Percentiles rank a stretch among this genome's conserved stretches.
phyloP scores from a whole-genome alignment of 495 filamentous ascomycete species.

The Massariosphaeria phaeospora region DNA sequence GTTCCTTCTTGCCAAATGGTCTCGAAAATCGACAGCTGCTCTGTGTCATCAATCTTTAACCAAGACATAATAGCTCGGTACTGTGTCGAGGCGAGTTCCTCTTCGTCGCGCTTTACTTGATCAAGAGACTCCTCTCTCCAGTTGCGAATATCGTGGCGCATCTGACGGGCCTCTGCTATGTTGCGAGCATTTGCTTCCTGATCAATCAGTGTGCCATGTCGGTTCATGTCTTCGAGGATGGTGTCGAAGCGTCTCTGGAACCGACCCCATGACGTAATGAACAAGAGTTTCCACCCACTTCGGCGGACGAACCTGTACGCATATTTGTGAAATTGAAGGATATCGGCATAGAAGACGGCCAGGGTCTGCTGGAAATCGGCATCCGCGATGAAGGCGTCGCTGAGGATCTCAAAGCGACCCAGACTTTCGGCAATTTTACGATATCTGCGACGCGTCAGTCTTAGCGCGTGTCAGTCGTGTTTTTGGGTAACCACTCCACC shows the following conservation, averaged over 20 bases:
- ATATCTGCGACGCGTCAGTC: no score
- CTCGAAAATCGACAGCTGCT: slow-evolving; percentile 11
- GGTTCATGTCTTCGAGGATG: slow-evolving; percentile 14
- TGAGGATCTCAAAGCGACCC: slow-evolving; percentile 17
- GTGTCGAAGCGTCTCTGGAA: slow-evolving; percentile 12
- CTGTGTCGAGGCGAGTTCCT: neutral
- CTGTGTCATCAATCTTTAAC: slow-evolving; percentile 11
- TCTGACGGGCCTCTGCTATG: slow-evolving; percentile 7
- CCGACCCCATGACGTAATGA: slow-evolving; percentile 11
- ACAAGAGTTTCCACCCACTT: slow-evolving; percentile 13
- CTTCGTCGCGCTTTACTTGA: slow-evolving; percentile 3
- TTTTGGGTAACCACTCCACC: no score
- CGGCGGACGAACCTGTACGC: slow-evolving; percentile 22
- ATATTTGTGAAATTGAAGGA: slow-evolving; percentile 20
- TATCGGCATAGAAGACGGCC: slow-evolving; percentile 23
- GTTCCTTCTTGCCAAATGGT: neutral
- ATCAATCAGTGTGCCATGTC: slow-evolving; percentile 16
- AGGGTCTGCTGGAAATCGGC: slow-evolving; percentile 18
- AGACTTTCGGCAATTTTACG: slow-evolving; percentile 7
- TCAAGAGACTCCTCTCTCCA: slow-evolving; percentile 11
- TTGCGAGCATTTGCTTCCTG: slow-evolving; percentile 13
- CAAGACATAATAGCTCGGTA: slow-evolving; percentile 7
- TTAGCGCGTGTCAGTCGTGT: no score
- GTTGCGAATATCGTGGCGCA: neutral
- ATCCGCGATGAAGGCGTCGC: slow-evolving; percentile 5